Evolutionary conservation across 2,329 filamentous ascomycete species (phyloP).

Genomic region (Cordyceps militaris): DNA sequence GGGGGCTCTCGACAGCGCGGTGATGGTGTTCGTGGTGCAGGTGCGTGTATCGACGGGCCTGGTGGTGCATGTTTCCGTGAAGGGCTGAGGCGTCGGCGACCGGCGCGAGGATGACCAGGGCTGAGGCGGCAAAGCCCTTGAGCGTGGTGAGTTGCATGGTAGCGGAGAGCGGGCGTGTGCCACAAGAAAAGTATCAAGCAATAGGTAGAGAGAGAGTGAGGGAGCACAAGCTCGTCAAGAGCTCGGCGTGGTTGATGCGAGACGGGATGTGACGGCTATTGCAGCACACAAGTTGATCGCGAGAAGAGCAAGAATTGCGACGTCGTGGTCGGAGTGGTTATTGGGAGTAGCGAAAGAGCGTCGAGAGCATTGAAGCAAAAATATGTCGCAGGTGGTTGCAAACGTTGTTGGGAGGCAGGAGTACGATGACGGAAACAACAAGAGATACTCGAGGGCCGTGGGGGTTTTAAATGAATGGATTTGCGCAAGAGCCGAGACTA

Average conservation of each 20-base stretch:
- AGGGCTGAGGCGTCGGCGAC: conserved; percentile 1
- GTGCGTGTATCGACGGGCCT: conserved; percentile 29
- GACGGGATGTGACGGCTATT: background rate
- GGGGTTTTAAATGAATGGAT: background rate
- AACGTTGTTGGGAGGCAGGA: background rate
- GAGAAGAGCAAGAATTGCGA: background rate
- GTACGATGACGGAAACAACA: too few relatives aligned
- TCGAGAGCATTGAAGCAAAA: background rate
- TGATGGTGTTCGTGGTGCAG: conserved; percentile 20
- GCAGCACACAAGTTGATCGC: background rate
- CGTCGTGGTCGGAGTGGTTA: background rate
- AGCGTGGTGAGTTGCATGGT: conserved; percentile 10
- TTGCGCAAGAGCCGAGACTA: background rate
- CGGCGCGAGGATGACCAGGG: conserved; percentile 5
- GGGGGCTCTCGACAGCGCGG: conserved; percentile 16
- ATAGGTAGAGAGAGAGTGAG: background rate
- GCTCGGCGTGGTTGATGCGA: background rate
- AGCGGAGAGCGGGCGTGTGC: background rate
- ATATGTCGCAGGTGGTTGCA: background rate
- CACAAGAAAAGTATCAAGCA: background rate
- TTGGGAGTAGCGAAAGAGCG: background rate
- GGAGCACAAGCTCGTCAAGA: background rate
- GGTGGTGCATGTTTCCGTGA: conserved; percentile 24
- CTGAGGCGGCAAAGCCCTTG: conserved; percentile 1
- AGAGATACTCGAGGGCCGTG: background rate